Evolutionary conservation across 768 basidiomycete species (phyloP).

Genomic region (Suillus luteus): DNA sequence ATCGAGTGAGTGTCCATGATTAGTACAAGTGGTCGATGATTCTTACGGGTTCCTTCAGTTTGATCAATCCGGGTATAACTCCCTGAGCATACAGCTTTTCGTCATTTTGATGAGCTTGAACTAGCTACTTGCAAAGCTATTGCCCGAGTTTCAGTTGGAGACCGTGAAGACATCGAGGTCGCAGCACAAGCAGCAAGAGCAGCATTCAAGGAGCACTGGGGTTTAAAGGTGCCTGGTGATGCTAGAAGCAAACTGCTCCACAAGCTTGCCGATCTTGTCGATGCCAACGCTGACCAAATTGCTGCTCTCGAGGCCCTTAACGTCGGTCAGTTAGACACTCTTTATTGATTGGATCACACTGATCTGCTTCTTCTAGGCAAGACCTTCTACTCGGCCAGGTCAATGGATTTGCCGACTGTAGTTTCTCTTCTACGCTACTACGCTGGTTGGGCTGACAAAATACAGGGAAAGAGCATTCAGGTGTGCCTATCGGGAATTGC

Average conservation of each 20-base stretch:
- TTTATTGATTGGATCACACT: neutral
- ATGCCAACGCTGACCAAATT: constrained; percentile 59
- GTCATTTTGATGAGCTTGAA: constrained; percentile 17
- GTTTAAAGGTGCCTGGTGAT: constrained; percentile 54
- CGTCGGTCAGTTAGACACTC: constrained; percentile 48
- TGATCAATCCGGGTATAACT: constrained; percentile 57
- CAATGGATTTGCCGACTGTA: constrained; percentile 48
- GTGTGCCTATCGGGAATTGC: constrained; percentile 9
- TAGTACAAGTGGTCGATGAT: neutral
- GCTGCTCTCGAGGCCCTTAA: constrained; percentile 76
- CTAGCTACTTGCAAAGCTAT: constrained; percentile 68
- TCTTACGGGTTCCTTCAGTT: constrained; percentile 33
- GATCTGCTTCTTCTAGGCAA: constrained; percentile 44
- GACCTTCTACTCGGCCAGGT: constrained; percentile 49
- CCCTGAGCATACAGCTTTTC: constrained; percentile 1
- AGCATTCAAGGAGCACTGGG: constrained; percentile 67
- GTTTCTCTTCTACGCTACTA: constrained; percentile 71
- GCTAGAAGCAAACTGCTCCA: constrained; percentile 56
- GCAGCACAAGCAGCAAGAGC: constrained; percentile 71
- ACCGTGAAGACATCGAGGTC: constrained; percentile 68
- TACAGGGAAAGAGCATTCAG: constrained; percentile 75
- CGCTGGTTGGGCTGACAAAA: constrained; percentile 90
- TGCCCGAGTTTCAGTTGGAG: constrained; percentile 58
- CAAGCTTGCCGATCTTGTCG: constrained; percentile 68
- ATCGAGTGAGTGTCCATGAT: constrained; percentile 11